phyloP scores from a whole-genome alignment of 1,139 yeast genomes.

The Protomyces gravidus region DNA sequence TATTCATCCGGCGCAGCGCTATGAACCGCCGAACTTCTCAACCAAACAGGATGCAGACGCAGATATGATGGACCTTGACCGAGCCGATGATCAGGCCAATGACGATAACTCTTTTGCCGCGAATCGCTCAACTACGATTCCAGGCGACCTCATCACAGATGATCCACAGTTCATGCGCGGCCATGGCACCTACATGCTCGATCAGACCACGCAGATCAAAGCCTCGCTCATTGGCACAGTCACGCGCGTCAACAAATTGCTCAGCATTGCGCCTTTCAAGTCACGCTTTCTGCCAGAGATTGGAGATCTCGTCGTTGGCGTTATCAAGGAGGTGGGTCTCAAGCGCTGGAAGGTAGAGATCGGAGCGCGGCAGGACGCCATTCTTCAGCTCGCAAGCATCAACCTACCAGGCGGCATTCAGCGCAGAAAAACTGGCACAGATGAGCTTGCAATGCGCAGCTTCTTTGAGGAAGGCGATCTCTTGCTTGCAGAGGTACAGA shows the following conservation, averaged over 20 bases:
- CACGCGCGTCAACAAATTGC: conserved; percentile 74
- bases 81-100: conserved; percentile 19
- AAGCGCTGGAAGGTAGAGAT: conserved; percentile 96
- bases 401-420: conserved; percentile 96
- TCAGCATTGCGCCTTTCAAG: conserved; percentile 79
- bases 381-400: conserved; percentile 87
- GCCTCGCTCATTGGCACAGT: conserved; percentile 92
- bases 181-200: conserved; percentile 82
- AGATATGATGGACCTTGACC: conserved; percentile 43
- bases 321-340: conserved; percentile 90
- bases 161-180: conserved; percentile 99
- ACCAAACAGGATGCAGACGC: conserved; percentile 44
- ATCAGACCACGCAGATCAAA: conserved; percentile 56
- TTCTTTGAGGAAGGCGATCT: conserved; percentile 96
- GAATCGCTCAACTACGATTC: conserved; percentile 57
- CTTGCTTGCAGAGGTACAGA: conserved; percentile 87
- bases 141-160: conserved; percentile 94
- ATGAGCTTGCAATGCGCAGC: conserved; percentile 92
- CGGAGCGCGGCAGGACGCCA: conserved; percentile 89
- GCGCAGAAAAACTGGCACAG: conserved; percentile 88
- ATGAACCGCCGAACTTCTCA: background rate
- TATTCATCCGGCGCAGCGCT: conserved; percentile 10
- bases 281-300: conserved; percentile 75
- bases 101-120: conserved; percentile 5
- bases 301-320: conserved; percentile 92